phyloP scores from a whole-genome alignment of 1,284 basidiomycete species.

The Schizopora paradoxa region DNA sequence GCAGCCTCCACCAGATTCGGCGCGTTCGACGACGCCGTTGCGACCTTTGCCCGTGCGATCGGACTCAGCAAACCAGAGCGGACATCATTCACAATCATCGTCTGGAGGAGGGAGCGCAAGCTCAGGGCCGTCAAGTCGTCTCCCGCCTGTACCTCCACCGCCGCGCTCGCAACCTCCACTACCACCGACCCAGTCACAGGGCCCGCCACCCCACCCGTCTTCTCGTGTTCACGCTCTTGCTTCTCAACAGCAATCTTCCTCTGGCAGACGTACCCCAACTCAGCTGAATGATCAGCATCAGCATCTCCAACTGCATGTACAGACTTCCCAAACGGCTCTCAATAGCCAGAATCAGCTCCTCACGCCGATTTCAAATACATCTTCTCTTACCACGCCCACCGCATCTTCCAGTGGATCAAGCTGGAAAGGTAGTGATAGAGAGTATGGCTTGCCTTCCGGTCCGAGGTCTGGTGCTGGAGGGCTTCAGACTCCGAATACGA shows the following conservation, averaged over 20 bases:
- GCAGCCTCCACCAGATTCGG: slow-evolving; percentile 45
- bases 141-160: slow-evolving; percentile 62
- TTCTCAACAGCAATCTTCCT: slow-evolving; percentile 21
- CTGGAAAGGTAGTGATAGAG: slow-evolving; percentile 45
- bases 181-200: slow-evolving; percentile 35
- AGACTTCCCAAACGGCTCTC: slow-evolving; percentile 29
- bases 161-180: slow-evolving; percentile 59
- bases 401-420: slow-evolving; percentile 23
- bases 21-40: slow-evolving; percentile 33
- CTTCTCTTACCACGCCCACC: slow-evolving; percentile 1
- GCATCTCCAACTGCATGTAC: slow-evolving; percentile 46
- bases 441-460: slow-evolving; percentile 54
- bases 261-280: slow-evolving; percentile 53
- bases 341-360: slow-evolving; percentile 4
- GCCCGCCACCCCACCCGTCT: slow-evolving; percentile 24
- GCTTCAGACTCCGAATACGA: slow-evolving; percentile 11
- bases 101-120: slow-evolving; percentile 19
- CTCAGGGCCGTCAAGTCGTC: slow-evolving; percentile 40
- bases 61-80: slow-evolving; percentile 17
- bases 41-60: slow-evolving; percentile 42
- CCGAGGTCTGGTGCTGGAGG: slow-evolving; percentile 40
- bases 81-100: slow-evolving; percentile 29
- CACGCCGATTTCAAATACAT: slow-evolving; percentile 1
- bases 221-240: slow-evolving; percentile 13
- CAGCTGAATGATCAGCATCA: slow-evolving; percentile 45